Evolutionary conservation across 441 rosid species (phyloP).

Genomic region (Macaranga tanarius): DNA sequence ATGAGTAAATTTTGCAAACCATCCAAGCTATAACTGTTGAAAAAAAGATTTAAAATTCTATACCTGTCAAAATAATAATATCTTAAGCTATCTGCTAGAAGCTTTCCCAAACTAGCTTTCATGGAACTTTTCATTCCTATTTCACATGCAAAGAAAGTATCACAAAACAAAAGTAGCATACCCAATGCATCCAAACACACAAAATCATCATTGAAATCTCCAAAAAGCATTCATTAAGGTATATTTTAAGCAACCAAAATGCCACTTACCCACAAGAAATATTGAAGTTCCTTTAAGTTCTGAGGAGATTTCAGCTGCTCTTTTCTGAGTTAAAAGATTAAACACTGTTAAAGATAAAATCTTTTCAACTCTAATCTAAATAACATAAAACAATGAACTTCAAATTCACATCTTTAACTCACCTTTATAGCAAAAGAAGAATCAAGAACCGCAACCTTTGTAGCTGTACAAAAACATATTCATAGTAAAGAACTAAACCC

Average conservation of each 20-base stretch:
- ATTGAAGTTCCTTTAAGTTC: slow-evolving; percentile 74
- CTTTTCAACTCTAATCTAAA: neutral
- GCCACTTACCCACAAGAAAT: slow-evolving; percentile 69
- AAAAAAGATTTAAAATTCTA: neutral
- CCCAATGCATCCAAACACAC: neutral
- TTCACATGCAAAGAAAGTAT: slow-evolving; percentile 16
- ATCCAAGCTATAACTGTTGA: neutral
- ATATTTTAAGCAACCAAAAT: slow-evolving; percentile 8
- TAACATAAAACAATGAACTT: neutral
- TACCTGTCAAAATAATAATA: slow-evolving; percentile 90
- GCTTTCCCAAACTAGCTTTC: slow-evolving; percentile 55
- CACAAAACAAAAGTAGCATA: neutral
- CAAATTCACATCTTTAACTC: neutral
- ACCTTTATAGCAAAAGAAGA: slow-evolving; percentile 29
- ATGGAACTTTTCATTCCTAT: slow-evolving; percentile 62
- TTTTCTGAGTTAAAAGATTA: slow-evolving; percentile 47
- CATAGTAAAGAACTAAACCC: neutral
- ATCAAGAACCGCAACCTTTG: slow-evolving; percentile 22
- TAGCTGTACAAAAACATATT: neutral
- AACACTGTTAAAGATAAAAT: slow-evolving; percentile 27
- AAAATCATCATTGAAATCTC: neutral
- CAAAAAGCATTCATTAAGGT: neutral
- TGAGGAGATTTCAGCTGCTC: slow-evolving; percentile 54
- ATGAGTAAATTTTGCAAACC: neutral
- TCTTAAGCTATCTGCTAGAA: slow-evolving; percentile 64